These are phyloP conservation scores for Pseudocercospora macadamiae DNA, from an alignment of 2,329 filamentous ascomycete species.

Conservation along the genomic window DNA sequence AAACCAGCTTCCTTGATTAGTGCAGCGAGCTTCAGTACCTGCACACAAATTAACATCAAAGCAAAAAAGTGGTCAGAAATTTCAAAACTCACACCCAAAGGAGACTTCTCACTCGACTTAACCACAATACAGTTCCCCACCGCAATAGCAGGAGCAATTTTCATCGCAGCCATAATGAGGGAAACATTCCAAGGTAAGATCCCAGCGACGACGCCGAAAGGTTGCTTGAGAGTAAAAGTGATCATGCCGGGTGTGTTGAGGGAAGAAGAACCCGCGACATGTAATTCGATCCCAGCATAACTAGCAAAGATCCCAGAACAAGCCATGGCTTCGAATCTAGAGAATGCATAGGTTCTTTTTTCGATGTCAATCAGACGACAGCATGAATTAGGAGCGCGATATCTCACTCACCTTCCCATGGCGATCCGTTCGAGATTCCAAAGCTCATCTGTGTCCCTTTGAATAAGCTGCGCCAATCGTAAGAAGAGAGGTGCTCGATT, in stretches of 20 bases:
- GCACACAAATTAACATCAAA: constrained; percentile 43
- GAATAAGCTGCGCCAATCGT: too few relatives aligned
- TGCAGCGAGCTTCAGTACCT: constrained; percentile 24
- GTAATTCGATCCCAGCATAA: too few relatives aligned
- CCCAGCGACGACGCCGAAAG: constrained; percentile 39
- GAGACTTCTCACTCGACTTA: not conserved
- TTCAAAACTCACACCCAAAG: not conserved
- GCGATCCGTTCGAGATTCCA: too few relatives aligned
- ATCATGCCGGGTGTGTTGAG: constrained; percentile 53
- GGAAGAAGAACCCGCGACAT: too few relatives aligned
- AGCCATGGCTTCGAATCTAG: too few relatives aligned
- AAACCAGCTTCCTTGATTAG: constrained; percentile 44
- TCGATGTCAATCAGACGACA: constrained; percentile 41
- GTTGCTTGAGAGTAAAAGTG: constrained; percentile 39
- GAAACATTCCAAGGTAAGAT: constrained; percentile 84
- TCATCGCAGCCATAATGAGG: not conserved
- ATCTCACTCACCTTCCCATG: too few relatives aligned
- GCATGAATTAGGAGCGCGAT: constrained; percentile 49
- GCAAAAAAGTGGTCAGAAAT: not conserved
- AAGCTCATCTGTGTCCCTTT: too few relatives aligned
- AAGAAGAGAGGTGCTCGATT: constrained; percentile 47
- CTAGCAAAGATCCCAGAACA: too few relatives aligned
- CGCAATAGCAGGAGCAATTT: constrained; percentile 1
- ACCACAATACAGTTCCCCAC: not conserved
- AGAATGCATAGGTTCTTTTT: constrained; percentile 51